Conservation (phyloP, 2,329 filamentous ascomycete species). For the Cercospora zeina region DNA sequence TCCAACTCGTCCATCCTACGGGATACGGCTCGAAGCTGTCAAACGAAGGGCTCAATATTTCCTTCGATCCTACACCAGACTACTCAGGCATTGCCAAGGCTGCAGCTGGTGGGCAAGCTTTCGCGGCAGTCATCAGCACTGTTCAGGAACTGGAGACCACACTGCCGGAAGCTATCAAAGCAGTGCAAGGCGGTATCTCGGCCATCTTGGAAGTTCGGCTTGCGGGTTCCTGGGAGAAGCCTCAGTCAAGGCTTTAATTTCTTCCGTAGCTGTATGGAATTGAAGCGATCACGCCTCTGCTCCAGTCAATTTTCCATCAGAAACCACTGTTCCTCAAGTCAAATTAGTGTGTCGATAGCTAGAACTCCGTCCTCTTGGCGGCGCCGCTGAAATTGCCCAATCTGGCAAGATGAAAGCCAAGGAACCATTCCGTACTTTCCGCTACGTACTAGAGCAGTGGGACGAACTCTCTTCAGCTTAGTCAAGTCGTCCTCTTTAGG, state of each 20-base stretch:
- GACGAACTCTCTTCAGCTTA: background rate
- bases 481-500: background rate
- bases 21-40: slow-evolving; percentile 62
- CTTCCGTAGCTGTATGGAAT: background rate
- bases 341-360: too few relatives aligned
- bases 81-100: slow-evolving; percentile 69
- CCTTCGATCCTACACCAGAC: slow-evolving; percentile 65
- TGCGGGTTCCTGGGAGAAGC: slow-evolving; percentile 57
- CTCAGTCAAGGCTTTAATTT: background rate
- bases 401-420: background rate
- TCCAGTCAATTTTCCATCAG: too few relatives aligned
- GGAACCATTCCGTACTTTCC: slow-evolving; percentile 3
- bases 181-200: slow-evolving; percentile 57
- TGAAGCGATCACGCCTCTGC: background rate
- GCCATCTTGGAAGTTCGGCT: slow-evolving; percentile 64
- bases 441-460: background rate
- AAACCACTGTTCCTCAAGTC: too few relatives aligned
- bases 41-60: slow-evolving; percentile 67
- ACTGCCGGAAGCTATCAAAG: slow-evolving; percentile 59
- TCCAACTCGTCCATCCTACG: slow-evolving; percentile 65
- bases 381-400: background rate
- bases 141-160: slow-evolving; percentile 56
- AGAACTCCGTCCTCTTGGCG: background rate
- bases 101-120: slow-evolving; percentile 61
- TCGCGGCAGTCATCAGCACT: slow-evolving; percentile 60